Conservation (phyloP, 2,329 filamentous ascomycete genomes). For the Myriosclerotinia duriaeana region DNA sequence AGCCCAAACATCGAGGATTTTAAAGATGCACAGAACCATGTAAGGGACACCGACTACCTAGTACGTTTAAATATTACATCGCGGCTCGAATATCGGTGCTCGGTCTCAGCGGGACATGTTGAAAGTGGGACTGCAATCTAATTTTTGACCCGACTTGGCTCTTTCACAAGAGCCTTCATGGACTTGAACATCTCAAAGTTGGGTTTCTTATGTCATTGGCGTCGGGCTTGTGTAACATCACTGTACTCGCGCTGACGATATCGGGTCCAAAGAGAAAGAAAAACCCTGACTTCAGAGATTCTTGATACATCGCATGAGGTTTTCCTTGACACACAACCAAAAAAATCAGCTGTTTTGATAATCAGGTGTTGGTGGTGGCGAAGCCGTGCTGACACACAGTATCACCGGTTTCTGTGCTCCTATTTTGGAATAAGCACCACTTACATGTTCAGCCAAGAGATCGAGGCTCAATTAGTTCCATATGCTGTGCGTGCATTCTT, state of each 20-base stretch:
- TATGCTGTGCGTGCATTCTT: neutral
- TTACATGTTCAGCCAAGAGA: neutral
- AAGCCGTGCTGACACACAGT: neutral
- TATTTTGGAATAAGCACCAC: neutral
- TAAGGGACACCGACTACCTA: no score
- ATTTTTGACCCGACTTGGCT: neutral
- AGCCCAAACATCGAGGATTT: no score
- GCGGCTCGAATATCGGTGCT: neutral
- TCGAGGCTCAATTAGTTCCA: neutral
- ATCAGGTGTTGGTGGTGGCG: neutral
- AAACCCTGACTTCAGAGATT: neutral
- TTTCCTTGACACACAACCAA: neutral
- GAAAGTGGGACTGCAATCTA: neutral
- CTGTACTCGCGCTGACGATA: no score
- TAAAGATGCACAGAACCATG: no score
- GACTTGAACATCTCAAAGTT: neutral
- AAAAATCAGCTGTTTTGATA: constrained; percentile 4
- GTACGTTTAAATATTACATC: neutral
- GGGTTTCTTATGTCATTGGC: no score
- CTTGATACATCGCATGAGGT: neutral
- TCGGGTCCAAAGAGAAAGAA: neutral
- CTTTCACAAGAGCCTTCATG: neutral
- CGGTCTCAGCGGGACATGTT: neutral
- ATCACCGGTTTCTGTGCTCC: neutral
- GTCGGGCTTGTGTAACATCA: neutral